Conservation (phyloP, 2,329 filamentous ascomycete genomes). For the Fusarium sp. region DNA sequence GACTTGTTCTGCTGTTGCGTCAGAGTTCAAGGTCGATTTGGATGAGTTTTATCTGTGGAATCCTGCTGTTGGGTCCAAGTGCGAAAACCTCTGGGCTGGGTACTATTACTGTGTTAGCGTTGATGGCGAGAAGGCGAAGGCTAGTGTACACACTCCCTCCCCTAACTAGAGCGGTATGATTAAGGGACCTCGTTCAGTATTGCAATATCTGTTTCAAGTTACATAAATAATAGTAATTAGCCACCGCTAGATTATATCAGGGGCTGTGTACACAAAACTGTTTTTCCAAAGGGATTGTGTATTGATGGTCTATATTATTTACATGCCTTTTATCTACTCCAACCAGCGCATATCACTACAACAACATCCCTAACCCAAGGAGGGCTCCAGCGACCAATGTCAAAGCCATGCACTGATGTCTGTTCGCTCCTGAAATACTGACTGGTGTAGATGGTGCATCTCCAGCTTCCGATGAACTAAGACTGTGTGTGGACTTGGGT, state of each 20-base stretch:
- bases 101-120: neutral
- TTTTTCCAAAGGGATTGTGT: no score
- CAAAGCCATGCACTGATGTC: neutral
- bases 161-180: neutral
- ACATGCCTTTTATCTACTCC: rapidly evolving
- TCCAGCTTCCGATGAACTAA: neutral
- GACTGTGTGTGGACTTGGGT: neutral
- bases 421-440: neutral
- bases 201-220: neutral
- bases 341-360: no score
- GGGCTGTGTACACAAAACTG: rapidly evolving
- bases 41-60: neutral
- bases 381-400: neutral
- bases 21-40: neutral
- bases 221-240: neutral
- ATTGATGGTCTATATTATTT: neutral
- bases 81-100: neutral
- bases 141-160: neutral
- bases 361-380: neutral
- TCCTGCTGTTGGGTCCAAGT: neutral
- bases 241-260: rapidly evolving
- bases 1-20: neutral
- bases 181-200: rapidly evolving
- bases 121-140: neutral
- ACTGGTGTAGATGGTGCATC: neutral